Evolutionary conservation across 1,284 basidiomycete species (phyloP).

Genomic region (Inonotus obliquus): DNA sequence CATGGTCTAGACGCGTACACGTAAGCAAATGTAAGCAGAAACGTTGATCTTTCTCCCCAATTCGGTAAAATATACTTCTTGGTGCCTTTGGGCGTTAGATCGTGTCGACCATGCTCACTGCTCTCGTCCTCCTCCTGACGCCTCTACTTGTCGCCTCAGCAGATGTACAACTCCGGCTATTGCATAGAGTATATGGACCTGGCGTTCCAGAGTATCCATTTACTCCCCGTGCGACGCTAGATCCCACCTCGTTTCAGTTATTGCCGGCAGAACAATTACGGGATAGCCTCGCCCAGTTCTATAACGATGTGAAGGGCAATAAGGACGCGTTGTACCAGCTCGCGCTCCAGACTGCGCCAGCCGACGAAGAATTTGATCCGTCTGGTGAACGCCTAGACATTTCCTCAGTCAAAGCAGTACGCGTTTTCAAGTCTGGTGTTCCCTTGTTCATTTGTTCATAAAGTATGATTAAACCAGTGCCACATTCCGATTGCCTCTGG

Average conservation of each 20-base stretch:
- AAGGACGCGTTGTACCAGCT: constrained; percentile 65
- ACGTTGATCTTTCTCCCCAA: not conserved
- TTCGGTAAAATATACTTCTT: not conserved
- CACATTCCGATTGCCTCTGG: constrained; percentile 48
- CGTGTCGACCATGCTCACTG: not conserved
- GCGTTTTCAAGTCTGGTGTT: constrained; percentile 26
- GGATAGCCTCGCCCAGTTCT: constrained; percentile 40
- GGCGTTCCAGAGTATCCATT: constrained; percentile 29
- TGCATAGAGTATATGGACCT: constrained; percentile 39
- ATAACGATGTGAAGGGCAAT: constrained; percentile 33
- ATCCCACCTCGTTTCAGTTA: constrained; percentile 18
- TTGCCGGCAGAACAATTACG: constrained; percentile 17
- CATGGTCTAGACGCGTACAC: not conserved
- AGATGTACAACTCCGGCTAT: constrained; percentile 26
- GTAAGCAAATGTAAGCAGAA: not conserved
- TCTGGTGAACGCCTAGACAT: constrained; percentile 45
- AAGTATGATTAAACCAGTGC: constrained; percentile 41
- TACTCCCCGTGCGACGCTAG: constrained; percentile 36
- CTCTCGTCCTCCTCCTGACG: not conserved
- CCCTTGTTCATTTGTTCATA: constrained; percentile 15
- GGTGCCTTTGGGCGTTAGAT: not conserved
- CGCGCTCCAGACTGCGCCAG: constrained; percentile 52
- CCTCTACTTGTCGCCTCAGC: not conserved
- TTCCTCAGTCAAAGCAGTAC: constrained; percentile 68
- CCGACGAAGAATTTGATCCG: constrained; percentile 35